A percentile compares a stretch with the other conserved stretches of the same genome.
Evolutionary conservation across 2,329 filamentous ascomycete genomes (phyloP).

Genomic region (Seiridium unicorne): DNA sequence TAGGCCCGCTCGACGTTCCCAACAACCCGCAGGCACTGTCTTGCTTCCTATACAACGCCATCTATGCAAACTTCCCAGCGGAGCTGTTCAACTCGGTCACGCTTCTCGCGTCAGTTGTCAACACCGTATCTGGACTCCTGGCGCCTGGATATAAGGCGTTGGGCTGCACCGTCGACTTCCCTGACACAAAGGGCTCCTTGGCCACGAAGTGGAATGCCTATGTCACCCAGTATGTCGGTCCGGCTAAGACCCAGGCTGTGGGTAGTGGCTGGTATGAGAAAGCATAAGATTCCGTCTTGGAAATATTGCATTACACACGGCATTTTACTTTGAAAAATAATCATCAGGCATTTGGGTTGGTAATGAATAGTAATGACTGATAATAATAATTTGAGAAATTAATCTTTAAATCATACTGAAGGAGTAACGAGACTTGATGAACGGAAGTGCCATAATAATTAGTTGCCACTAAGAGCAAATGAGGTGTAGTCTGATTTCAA

Average conservation of each 20-base stretch:
- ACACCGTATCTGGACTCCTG: constrained; percentile 7
- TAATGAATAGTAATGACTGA: too few relatives aligned
- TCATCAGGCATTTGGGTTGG: too few relatives aligned
- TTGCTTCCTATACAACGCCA: constrained; percentile 15
- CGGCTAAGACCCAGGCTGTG: constrained; percentile 2
- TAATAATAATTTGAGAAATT: too few relatives aligned
- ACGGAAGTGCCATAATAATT: too few relatives aligned
- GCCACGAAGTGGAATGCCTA: not conserved
- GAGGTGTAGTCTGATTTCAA: too few relatives aligned
- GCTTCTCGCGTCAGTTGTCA: constrained; percentile 8
- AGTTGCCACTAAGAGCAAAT: too few relatives aligned
- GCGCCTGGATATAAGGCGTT: constrained; percentile 12
- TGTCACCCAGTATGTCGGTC: not conserved
- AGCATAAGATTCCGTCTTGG: not conserved
- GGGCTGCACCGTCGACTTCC: constrained; percentile 11
- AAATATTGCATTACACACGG: not conserved
- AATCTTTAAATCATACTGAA: too few relatives aligned
- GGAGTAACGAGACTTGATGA: too few relatives aligned
- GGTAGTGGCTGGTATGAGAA: constrained; percentile 3
- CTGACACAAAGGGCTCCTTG: constrained; percentile 3
- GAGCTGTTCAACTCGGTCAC: constrained; percentile 10
- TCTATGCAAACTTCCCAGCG: constrained; percentile 14
- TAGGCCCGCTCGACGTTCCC: constrained; percentile 10
- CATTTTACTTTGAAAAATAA: not conserved
- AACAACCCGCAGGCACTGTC: constrained; percentile 11